Evolutionary conservation across 1,284 basidiomycete species (phyloP).

Genomic region (Ceratobasidium papillatum): DNA sequence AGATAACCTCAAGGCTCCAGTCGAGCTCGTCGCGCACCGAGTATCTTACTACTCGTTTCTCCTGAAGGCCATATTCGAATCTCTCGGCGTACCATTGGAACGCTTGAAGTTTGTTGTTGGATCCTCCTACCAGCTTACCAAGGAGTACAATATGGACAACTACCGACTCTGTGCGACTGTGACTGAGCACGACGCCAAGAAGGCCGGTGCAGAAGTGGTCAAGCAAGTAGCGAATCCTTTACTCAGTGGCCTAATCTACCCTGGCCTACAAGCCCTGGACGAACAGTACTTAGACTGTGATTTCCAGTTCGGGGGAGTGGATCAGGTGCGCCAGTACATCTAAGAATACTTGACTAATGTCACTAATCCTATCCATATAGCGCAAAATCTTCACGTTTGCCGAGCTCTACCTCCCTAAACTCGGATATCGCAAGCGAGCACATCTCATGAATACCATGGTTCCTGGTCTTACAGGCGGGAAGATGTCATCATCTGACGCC

Average conservation of each 20-base stretch:
- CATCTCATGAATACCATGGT: conserved; percentile 99
- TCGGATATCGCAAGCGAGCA: conserved; percentile 94
- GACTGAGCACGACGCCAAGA: conserved; percentile 96
- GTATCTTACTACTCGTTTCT: conserved; percentile 91
- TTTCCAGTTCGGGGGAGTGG: conserved; percentile 98
- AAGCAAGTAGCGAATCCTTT: conserved; percentile 96
- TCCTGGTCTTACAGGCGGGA: conserved; percentile 91
- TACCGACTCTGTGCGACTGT: conserved; percentile 90
- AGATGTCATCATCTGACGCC: conserved; percentile 99
- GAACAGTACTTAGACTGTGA: conserved; percentile 97
- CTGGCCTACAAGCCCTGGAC: conserved; percentile 94
- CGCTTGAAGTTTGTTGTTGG: conserved; percentile 89
- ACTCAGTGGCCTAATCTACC: conserved; percentile 93
- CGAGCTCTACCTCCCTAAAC: conserved; percentile 90
- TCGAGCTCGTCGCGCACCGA: conserved; percentile 91
- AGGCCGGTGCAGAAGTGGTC: conserved; percentile 99
- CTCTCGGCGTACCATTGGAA: conserved; percentile 90
- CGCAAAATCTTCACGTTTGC: conserved; percentile 99
- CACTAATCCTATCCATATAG: conserved; percentile 58
- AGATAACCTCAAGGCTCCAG: conserved; percentile 96
- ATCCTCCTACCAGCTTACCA: conserved; percentile 89
- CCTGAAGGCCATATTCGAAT: conserved; percentile 83
- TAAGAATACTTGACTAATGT: conserved; percentile 23
- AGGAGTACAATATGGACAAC: conserved; percentile 95
- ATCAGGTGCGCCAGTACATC: conserved; percentile 71